These are phyloP conservation scores for Rosa hybrid DNA, from an alignment of 331 rosid species.

Conservation along the genomic window DNA sequence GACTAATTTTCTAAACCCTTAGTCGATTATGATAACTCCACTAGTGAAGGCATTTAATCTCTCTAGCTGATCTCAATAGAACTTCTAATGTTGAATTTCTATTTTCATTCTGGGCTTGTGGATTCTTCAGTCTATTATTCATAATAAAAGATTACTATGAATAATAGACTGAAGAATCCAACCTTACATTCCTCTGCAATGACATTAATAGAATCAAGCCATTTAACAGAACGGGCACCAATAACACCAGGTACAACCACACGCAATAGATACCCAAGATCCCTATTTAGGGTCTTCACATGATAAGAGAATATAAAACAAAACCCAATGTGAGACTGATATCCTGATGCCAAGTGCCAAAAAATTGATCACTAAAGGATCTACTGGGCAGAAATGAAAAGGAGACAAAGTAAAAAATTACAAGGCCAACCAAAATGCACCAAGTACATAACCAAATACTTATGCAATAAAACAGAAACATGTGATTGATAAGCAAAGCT, in stretches of 20 bases:
- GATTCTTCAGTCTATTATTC: too few relatives aligned
- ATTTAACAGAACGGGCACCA: conserved; percentile 96
- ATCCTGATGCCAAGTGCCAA: conserved; percentile 10
- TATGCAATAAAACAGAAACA: neutral
- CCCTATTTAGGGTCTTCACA: conserved; percentile 77
- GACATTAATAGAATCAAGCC: conserved; percentile 78
- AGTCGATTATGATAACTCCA: too few relatives aligned
- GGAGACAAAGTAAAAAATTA: neutral
- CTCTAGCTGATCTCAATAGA: too few relatives aligned
- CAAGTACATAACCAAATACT: neutral
- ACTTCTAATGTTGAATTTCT: too few relatives aligned
- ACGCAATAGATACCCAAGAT: conserved; percentile 94
- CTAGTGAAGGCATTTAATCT: too few relatives aligned
- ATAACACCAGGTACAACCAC: conserved; percentile 92
- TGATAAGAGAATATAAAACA: conserved; percentile 27
- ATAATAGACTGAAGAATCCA: conserved; percentile 14
- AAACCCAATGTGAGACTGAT: conserved; percentile 20
- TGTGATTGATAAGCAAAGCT: neutral
- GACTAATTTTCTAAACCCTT: too few relatives aligned
- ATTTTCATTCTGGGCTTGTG: too few relatives aligned
- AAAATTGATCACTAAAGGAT: neutral
- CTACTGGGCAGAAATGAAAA: neutral
- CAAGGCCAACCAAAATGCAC: neutral
- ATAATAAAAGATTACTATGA: neutral
- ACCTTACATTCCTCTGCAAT: conserved; percentile 90